Conservation (phyloP, 2,329 filamentous ascomycete genomes). For the Colletotrichum cereale region DNA sequence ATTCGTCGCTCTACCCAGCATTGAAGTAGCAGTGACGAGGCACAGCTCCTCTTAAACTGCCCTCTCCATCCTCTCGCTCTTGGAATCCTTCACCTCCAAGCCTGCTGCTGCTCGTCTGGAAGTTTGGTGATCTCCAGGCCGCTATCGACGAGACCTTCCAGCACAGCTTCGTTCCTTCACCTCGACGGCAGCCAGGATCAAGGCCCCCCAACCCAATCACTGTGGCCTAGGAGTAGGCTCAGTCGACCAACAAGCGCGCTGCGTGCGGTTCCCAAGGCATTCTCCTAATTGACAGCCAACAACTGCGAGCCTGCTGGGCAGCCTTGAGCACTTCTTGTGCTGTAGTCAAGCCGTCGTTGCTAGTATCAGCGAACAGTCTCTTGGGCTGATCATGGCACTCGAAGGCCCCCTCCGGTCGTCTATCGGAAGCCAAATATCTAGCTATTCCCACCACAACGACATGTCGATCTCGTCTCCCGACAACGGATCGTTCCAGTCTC, state of each 20-base stretch:
- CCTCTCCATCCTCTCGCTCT: constrained; percentile 46
- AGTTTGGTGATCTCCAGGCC: constrained; percentile 44
- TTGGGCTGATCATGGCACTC: constrained; percentile 65
- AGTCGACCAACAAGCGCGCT: constrained; percentile 32
- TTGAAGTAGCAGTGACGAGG: constrained; percentile 34
- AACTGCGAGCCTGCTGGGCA: constrained; percentile 14
- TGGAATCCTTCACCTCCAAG: constrained; percentile 39
- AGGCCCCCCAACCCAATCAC: constrained; percentile 14
- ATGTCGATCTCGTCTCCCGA: constrained; percentile 69
- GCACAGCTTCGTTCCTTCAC: constrained; percentile 37
- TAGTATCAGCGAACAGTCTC: not conserved
- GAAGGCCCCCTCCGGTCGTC: constrained; percentile 74
- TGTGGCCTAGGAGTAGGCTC: constrained; percentile 6
- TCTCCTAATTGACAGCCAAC: constrained; percentile 36
- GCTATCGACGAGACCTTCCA: constrained; percentile 41
- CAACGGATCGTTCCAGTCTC: constrained; percentile 60
- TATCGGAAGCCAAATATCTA: constrained; percentile 67
- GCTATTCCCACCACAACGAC: constrained; percentile 65
- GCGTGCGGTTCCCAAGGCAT: constrained; percentile 43
- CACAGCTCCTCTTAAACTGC: constrained; percentile 50
- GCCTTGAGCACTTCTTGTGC: not conserved
- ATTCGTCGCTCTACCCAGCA: constrained; percentile 23
- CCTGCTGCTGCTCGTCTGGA: constrained; percentile 43
- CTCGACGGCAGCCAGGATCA: constrained; percentile 34
- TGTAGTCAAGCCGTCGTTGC: not conserved